Base-by-base conservation (phyloP, 2,329 filamentous ascomycete species). In the Alternaria sp. region DNA sequence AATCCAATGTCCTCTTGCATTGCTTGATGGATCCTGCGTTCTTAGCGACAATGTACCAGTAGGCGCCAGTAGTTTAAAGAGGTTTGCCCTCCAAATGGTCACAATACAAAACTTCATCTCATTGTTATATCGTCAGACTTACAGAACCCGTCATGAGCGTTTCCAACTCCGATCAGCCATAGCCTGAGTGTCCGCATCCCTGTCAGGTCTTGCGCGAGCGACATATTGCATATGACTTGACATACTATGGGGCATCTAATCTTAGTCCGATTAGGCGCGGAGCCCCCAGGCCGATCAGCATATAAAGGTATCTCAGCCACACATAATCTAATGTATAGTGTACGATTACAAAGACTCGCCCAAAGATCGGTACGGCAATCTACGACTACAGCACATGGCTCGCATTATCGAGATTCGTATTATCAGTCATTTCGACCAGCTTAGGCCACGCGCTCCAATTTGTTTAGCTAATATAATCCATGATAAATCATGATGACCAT, bases 191-290 rank as follows among this genome's bases (percentile, higher is more conserved):
- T n/a, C 25, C 45, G 41, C 25, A 12, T 47, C 9, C 44, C 11
- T 11, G 37, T n/a, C n/a, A 45, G 25, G 45, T 50, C 53, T 57
- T 57, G 23, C 21, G 25, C 56, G 23, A 33, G 2, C 15, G 37
- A 51, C 18, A 25, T 61, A 23, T 57, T 30, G 20, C 30, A 33
- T 55, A 37, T 26, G 51, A 33, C 56, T 62, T 65, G 55, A 55
- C 59, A 28, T 45, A 63, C 63, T 65, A 49, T 63, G 41, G 21
- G 41, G 18, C 33, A 43, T 41, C n/a, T 25, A 12, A 26, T n/a
- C 21, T 30, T 55, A 55, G 51, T 30, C 55, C 14, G 10, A 37
- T 60, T 54, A 21, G 37, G 30, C 50, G 47, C 63, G 56, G 63
- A 63, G 20, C 25, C 43, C 15, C 25, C 54, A 50, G 63, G 41